These are phyloP conservation scores for Termitomyces sp. DNA, from an alignment of 768 basidiomycete genomes.

Conservation along the genomic window DNA sequence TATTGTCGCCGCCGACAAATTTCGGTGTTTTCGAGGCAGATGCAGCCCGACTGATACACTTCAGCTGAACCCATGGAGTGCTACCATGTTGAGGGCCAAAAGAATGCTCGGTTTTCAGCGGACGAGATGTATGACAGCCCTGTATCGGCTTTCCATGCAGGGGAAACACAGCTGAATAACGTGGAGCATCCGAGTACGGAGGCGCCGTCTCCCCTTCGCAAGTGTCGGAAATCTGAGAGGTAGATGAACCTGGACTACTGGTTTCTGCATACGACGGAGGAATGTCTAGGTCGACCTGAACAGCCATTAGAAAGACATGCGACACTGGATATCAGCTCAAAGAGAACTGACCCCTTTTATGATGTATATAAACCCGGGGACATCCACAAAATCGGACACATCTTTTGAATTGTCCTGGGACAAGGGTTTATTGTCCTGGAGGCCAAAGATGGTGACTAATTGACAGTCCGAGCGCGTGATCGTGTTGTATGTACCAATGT, in stretches of 20 bases:
- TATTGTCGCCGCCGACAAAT: slow-evolving; percentile 18
- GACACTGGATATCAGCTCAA: neutral
- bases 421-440: neutral
- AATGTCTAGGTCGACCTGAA: neutral
- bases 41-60: slow-evolving; percentile 19
- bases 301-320: neutral
- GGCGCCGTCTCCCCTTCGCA: neutral
- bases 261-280: slow-evolving; percentile 3
- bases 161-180: slow-evolving; percentile 10
- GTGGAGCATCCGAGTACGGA: neutral
- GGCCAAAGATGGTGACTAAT: neutral
- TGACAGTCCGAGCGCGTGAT: too few species aligned
- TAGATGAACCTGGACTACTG: neutral
- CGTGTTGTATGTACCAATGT: too few species aligned
- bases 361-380: neutral
- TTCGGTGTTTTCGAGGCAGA: slow-evolving; percentile 16
- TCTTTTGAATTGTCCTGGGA: neutral
- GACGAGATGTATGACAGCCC: slow-evolving; percentile 2
- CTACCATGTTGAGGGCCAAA: neutral
- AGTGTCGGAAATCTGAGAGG: neutral
- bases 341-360: neutral
- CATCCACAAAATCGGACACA: neutral
- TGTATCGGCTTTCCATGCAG: slow-evolving; percentile 9
- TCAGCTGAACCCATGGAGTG: slow-evolving; percentile 21
- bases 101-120: slow-evolving; percentile 6